Evolutionary conservation across 176 grass and related monocot species (phyloP).

Genomic region (Zizania latifolia): DNA sequence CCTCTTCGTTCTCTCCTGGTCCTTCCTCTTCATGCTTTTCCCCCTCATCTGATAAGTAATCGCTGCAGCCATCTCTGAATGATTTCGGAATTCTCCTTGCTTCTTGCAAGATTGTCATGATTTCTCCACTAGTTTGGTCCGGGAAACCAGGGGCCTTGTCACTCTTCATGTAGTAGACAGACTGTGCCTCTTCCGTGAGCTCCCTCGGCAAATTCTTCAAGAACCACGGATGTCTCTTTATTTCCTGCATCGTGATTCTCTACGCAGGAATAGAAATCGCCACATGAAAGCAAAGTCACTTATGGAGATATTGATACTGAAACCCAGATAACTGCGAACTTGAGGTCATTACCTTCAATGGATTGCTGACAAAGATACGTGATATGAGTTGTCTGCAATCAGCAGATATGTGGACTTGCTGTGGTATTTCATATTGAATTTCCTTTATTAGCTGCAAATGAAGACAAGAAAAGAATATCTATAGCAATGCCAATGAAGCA

Average conservation of each 20-base stretch:
- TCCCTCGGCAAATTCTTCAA: slow-evolving; percentile 62
- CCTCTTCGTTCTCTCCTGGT: slow-evolving; percentile 20
- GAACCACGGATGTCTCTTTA: slow-evolving; percentile 71
- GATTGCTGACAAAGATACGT: slow-evolving; percentile 58
- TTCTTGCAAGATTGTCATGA: slow-evolving; percentile 45
- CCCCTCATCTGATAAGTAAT: slow-evolving; percentile 36
- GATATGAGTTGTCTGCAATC: slow-evolving; percentile 72
- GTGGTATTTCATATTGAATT: slow-evolving; percentile 72
- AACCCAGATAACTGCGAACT: background rate
- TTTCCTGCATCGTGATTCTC: slow-evolving; percentile 64
- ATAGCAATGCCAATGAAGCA: background rate
- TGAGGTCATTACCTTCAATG: slow-evolving; percentile 41
- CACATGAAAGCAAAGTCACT: background rate
- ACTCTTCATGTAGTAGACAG: slow-evolving; percentile 38
- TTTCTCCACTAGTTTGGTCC: slow-evolving; percentile 37
- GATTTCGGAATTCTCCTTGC: slow-evolving; percentile 33
- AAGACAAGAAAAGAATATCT: slow-evolving; percentile 1
- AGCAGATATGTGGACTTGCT: slow-evolving; percentile 62
- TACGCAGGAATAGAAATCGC: background rate
- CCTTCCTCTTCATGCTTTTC: slow-evolving; percentile 16
- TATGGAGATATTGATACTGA: background rate
- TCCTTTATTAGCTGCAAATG: slow-evolving; percentile 66
- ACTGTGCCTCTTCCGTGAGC: slow-evolving; percentile 42
- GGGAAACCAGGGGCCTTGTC: slow-evolving; percentile 31
- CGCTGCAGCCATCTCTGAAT: slow-evolving; percentile 10